Evolutionary conservation across 1,284 basidiomycete genomes (phyloP).

Genomic region (Cutaneotrichosporon sp.): DNA sequence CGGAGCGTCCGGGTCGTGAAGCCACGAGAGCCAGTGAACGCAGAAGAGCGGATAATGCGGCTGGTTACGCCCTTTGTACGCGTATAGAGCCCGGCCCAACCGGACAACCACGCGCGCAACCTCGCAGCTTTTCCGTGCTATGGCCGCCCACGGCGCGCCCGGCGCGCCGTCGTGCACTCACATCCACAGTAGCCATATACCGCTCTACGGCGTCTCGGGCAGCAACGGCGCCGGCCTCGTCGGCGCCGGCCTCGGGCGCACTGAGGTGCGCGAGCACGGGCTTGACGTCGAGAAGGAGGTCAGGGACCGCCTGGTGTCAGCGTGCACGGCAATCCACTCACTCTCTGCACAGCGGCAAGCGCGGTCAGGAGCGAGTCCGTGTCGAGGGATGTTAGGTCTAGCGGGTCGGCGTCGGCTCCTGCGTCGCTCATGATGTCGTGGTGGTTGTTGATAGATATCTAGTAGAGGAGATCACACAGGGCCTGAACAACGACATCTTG

Average conservation of each 20-base stretch:
- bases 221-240: constrained; percentile 21
- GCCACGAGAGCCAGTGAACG: background rate
- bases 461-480: too few relatives aligned
- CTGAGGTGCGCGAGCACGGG: constrained; percentile 36
- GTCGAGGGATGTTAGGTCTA: constrained; percentile 38
- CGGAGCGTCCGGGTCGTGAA: background rate
- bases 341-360: constrained; percentile 36
- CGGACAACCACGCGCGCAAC: too few relatives aligned
- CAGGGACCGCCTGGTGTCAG: constrained; percentile 33
- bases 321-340: constrained; percentile 10
- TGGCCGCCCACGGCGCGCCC: too few relatives aligned
- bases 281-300: constrained; percentile 34
- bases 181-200: constrained; percentile 40
- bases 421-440: constrained; percentile 5
- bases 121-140: too few relatives aligned
- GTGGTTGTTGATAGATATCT: too few relatives aligned
- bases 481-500: too few relatives aligned
- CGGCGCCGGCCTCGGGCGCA: constrained; percentile 13
- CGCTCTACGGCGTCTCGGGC: constrained; percentile 31
- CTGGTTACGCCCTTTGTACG: too few relatives aligned
- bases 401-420: constrained; percentile 18
- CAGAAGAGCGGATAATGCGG: too few relatives aligned
- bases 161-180: constrained; percentile 23
- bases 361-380: constrained; percentile 35
- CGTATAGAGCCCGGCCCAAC: too few relatives aligned